Evolutionary conservation across 2,329 filamentous ascomycete species (phyloP).

Genomic region (Diaporthe eres): DNA sequence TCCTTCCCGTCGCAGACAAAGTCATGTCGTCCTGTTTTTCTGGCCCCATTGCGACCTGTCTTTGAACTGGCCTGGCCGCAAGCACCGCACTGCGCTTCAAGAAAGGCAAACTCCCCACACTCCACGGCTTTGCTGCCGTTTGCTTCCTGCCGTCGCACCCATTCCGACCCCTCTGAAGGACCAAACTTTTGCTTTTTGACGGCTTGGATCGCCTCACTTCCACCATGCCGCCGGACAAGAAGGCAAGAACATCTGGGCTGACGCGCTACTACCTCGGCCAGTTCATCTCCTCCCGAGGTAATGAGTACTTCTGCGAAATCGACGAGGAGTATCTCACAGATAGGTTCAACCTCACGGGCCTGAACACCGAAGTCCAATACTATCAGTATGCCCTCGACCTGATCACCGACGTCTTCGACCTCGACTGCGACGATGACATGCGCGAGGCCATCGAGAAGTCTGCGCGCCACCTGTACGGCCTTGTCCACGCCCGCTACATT

Average conservation of each 20-base stretch:
- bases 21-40: constrained; percentile 20
- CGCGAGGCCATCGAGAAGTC: constrained; percentile 98
- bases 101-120: constrained; percentile 21
- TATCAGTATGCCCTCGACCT: constrained; percentile 99
- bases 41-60: constrained; percentile 17
- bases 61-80: constrained; percentile 4
- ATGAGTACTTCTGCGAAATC: constrained; percentile 99
- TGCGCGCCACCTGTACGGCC: constrained; percentile 92
- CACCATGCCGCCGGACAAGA: constrained; percentile 27
- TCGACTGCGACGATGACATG: constrained; percentile 99
- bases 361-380: constrained; percentile 98
- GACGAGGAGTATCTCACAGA: constrained; percentile 99
- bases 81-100: constrained; percentile 22
- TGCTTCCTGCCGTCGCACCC: not conserved
- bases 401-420: constrained; percentile 97
- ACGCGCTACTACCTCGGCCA: constrained; percentile 55
- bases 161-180: not conserved
- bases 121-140: not conserved
- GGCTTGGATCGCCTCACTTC: not conserved
- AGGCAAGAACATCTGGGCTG: constrained; percentile 24
- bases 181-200: not conserved
- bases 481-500: constrained; percentile 97
- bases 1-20: not conserved
- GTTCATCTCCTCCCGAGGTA: constrained; percentile 98
- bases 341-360: constrained; percentile 95